Evolutionary conservation across 2,329 filamentous ascomycete species (phyloP), one percentile per base, ranked within the genome.

Genomic region (Leptoxyphium fumago): DNA sequence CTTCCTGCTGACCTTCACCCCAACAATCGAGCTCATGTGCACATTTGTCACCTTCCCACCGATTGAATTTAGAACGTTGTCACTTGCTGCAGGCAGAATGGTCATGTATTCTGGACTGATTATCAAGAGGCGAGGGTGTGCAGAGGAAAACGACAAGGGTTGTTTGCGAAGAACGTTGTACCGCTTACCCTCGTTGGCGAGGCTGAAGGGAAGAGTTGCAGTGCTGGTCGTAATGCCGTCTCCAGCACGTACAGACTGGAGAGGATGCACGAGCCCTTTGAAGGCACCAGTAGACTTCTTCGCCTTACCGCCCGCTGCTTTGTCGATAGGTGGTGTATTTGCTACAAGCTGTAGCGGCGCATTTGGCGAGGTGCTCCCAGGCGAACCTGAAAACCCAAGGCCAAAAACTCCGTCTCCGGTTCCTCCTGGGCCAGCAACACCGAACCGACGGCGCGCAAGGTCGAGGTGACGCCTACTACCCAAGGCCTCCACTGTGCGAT

Each of bases 21-120:
- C 84, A 13, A 93, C 76, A 5, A 91, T 82, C 45, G 82, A 83
- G 55, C 77, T 82, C 58, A 89, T 88, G 55, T 88, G 84, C 40
- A 89, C 82, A 36, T 83, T 86, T 2, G 83, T 87, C 10, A 77
- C 74, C 58, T 82, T 84, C 32, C 79, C 78, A 2, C 74, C 52
- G 38, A 46, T 36, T 42, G 50, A 28, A 39, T 50, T 50, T 13
- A 56, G 51, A 39, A 46, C 30, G 40, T 55, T 49, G 36, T 58
- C 59, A 1, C 55, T 55, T 21, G 67, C 65, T 5, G 64, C 64
- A 2, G 84, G 83, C 73, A 86, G 81, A 54, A 93, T 86, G 62
- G 89, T 84, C 48, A 93, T 77, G 60, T 88, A 91, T 60, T 93
- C 85, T 47, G 83, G 83, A 54, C 89, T 84, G 51, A 93, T 84